A percentile compares a stretch with the other conserved stretches of the same genome.
Evolutionary conservation across 495 filamentous ascomycete species (phyloP).

Genomic region (Chaetomidium leptoderma): DNA sequence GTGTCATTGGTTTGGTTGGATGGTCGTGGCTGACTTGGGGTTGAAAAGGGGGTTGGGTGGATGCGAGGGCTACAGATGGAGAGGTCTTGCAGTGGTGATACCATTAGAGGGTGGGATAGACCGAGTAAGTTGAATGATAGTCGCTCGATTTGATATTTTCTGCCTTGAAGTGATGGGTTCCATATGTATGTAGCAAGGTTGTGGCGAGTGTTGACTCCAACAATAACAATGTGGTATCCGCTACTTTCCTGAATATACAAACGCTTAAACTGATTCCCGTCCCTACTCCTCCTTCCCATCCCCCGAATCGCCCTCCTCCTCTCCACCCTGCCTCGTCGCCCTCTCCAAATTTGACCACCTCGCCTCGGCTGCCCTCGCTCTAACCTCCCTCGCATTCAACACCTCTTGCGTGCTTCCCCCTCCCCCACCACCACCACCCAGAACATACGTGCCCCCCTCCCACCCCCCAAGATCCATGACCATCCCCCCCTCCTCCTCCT

Average conservation of each 20-base stretch:
- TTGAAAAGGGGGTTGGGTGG: no score
- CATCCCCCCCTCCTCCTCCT: constrained; percentile 51
- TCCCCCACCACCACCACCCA: constrained; percentile 64
- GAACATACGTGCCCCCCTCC: constrained; percentile 81
- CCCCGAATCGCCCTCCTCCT: not conserved
- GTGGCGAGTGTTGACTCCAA: no score
- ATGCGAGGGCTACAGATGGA: no score
- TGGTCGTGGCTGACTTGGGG: no score
- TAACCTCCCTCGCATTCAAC: constrained; percentile 58
- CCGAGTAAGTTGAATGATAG: not conserved
- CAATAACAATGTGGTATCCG: not conserved
- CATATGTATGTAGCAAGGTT: no score
- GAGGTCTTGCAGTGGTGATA: not conserved
- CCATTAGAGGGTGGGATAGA: no score
- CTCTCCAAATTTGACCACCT: constrained; percentile 56
- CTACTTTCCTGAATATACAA: not conserved
- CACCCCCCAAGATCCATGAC: constrained; percentile 75
- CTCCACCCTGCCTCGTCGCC: constrained; percentile 18
- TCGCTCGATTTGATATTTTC: no score
- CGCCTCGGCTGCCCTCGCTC: constrained; percentile 72
- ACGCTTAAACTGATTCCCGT: not conserved
- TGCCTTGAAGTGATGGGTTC: not conserved
- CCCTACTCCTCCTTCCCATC: not conserved
- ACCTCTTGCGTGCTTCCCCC: constrained; percentile 27
- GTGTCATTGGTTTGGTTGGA: no score